phyloP scores from a whole-genome alignment of 140 eudicot genomes.

The Cichorium intybus region DNA sequence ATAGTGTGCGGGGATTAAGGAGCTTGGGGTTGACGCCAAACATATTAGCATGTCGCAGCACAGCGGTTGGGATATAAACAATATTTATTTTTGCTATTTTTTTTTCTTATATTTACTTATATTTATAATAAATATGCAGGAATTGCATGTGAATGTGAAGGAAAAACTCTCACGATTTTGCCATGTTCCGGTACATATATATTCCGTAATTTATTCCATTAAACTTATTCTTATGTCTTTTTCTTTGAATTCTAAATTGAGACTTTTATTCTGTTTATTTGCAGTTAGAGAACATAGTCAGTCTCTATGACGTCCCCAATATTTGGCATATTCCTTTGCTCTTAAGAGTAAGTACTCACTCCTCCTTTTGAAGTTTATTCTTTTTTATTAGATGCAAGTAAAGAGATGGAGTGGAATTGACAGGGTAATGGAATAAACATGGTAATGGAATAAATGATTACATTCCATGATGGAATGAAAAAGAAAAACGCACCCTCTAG shows the following conservation, averaged over 20 bases:
- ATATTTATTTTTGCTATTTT: background rate
- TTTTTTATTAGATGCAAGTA: conserved; percentile 7
- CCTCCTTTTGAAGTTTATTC: background rate
- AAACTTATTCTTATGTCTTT: conserved; percentile 16
- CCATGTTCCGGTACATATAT: conserved; percentile 78
- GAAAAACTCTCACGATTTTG: conserved; percentile 96
- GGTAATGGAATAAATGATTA: too few species aligned
- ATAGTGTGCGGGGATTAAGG: conserved; percentile 86
- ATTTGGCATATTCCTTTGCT: conserved; percentile 96
- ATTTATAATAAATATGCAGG: conserved; percentile 39
- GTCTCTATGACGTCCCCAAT: conserved; percentile 85
- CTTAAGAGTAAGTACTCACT: conserved; percentile 50
- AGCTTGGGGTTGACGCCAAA: conserved; percentile 82
- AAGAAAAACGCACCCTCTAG: too few species aligned
- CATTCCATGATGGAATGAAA: too few species aligned
- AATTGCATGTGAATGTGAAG: conserved; percentile 71
- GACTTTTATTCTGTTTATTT: background rate
- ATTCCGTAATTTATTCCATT: background rate
- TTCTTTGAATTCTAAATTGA: background rate
- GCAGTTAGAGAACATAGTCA: conserved; percentile 70
- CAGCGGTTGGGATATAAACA: conserved; percentile 47
- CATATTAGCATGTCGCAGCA: conserved; percentile 91
- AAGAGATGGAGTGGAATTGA: too few species aligned
- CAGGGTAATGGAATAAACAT: too few species aligned
- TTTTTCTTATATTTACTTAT: background rate